Evolutionary conservation across 495 filamentous ascomycete genomes (phyloP).

Genomic region (Tirmania nivea): DNA sequence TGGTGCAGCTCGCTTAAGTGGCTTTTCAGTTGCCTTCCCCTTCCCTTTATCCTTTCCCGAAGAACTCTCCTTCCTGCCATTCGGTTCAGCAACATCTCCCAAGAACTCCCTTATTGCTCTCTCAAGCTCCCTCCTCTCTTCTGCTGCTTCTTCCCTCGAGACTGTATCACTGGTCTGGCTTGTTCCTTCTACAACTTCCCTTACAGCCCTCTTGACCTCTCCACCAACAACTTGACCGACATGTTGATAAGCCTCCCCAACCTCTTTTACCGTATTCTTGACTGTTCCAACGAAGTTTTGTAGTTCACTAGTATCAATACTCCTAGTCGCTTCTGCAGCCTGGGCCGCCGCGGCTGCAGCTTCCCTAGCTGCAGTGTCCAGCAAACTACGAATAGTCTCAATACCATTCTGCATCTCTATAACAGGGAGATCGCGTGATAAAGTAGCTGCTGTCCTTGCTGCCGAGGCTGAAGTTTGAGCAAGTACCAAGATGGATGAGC

Average conservation of each 20-base stretch:
- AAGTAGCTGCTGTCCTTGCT: conserved; percentile 7
- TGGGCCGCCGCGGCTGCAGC: conserved; percentile 23
- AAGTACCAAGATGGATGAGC: conserved; percentile 9
- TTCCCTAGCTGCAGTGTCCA: conserved; percentile 25
- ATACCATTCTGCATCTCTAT: conserved; percentile 26
- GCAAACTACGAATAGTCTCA: conserved; percentile 24
- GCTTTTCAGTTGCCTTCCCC: neutral
- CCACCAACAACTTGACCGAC: conserved; percentile 11
- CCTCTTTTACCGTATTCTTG: conserved; percentile 25
- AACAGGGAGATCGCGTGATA: conserved; percentile 16
- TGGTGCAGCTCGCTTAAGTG: neutral
- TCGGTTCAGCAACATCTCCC: neutral
- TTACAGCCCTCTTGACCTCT: conserved; percentile 9
- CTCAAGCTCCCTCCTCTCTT: neutral
- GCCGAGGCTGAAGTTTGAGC: conserved; percentile 7
- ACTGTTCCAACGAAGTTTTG: conserved; percentile 25
- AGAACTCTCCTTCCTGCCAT: neutral
- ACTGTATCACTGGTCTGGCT: neutral
- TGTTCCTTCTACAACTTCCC: conserved; percentile 2
- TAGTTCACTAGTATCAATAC: conserved; percentile 24
- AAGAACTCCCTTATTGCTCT: neutral
- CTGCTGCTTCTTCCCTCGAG: conserved; percentile 2
- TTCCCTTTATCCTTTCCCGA: neutral
- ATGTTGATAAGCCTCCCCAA: conserved; percentile 24
- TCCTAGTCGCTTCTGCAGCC: conserved; percentile 21